Base-by-base conservation (phyloP, 768 basidiomycete species). In the Boletellus sp. region DNA sequence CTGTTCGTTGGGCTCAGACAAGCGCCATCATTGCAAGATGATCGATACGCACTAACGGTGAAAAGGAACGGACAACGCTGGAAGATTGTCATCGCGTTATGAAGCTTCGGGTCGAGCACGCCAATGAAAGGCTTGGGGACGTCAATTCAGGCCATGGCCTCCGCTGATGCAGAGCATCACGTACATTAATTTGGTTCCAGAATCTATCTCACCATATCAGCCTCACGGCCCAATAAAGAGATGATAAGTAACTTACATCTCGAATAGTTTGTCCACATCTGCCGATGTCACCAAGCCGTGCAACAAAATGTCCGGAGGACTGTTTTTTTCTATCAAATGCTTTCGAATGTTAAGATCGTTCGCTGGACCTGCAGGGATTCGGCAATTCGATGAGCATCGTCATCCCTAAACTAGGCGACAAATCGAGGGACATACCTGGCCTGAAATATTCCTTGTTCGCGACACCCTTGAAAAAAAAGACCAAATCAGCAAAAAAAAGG, bases 41-140 rank as follows among this genome's bases (percentile, higher is more conserved):
- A 11, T 34, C 6, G 22, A 42, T 47, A 81, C 80, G 73, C 50
- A 87, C 87, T 77, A 51, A 91, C 90, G 40, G 92, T 94, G 66
- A 93, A 92, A 31, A 95, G 73, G 73, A 94, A 95, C 0, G 93
- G 92, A 59, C 88, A 90, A 46, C 93, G 76, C 17, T 87, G 80
- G 57, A 89, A 91, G 10, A 87, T 89, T 3, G 81, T 78, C 6
- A 83, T 79, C 10, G 90, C 83, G 0, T 86, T 92, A 61, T 94
- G 93, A 15, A 94, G 72, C 6, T 80, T 82, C 10, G 84, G 84
- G 65, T 94, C 91, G 11, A 95, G 74, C 20, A 94, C 68, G 3
- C 87, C 87, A 16, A 94, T 77, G 56, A 83, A 83, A 1, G 83
- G 79, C 79, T 65, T 32, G 39, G 52, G 15, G 19, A n/a, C n/a